Percentiles rank a stretch among this genome's conserved stretches.
These are phyloP conservation scores for Stephanocyclus meneghinianus DNA, from an alignment of 352 stramenopile species.

Conservation along the genomic window DNA sequence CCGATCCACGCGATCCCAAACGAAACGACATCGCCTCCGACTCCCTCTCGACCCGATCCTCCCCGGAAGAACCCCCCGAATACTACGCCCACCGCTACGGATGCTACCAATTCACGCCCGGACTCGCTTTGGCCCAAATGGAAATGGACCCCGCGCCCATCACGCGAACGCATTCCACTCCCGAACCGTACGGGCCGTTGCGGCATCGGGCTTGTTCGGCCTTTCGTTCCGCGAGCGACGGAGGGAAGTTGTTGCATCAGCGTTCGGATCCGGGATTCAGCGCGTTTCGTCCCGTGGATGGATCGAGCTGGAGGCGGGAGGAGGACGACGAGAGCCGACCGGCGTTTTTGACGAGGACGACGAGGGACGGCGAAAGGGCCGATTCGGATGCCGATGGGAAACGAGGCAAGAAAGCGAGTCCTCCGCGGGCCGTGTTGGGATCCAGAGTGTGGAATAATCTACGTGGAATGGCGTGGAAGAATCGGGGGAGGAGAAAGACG, in stretches of 20 bases:
- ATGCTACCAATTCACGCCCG: neutral
- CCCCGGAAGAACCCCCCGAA: too few relatives aligned
- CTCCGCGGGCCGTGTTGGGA: neutral
- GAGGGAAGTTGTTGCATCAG: neutral
- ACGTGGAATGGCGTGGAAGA: neutral
- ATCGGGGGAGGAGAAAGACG: neutral
- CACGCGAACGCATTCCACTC: neutral
- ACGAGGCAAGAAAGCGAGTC: neutral
- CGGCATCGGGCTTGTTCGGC: neutral
- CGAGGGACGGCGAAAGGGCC: neutral
- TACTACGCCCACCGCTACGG: neutral
- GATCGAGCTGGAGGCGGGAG: neutral
- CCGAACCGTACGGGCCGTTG: slow-evolving; percentile 1
- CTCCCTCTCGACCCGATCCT: neutral
- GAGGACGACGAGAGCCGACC: neutral
- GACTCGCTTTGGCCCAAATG: neutral
- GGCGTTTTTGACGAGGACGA: too few relatives aligned
- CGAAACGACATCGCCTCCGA: neutral
- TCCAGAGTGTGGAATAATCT: slow-evolving; percentile 5
- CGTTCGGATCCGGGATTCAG: neutral
- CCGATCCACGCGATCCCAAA: neutral
- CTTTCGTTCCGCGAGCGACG: neutral
- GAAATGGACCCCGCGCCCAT: neutral
- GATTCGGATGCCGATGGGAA: neutral
- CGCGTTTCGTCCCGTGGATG: neutral